Evolutionary conservation across 2,329 filamentous ascomycete genomes (phyloP).

Genomic region (Hirsutella rhossiliensis): DNA sequence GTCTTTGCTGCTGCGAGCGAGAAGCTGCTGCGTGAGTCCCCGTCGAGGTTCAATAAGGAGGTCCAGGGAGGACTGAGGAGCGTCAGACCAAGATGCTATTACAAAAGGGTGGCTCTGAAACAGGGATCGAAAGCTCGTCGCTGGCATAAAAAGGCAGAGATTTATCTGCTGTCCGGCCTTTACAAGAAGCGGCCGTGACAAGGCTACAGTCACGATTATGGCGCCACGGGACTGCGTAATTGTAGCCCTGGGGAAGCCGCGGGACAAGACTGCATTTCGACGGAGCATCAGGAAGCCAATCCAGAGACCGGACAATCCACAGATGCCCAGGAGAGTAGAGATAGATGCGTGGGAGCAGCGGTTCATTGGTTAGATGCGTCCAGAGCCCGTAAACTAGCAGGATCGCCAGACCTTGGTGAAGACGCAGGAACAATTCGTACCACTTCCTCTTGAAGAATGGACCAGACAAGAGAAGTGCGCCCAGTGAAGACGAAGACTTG

Average conservation of each 20-base stretch:
- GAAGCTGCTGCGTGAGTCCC: background rate
- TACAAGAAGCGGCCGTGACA: background rate
- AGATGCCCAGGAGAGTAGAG: constrained; percentile 1
- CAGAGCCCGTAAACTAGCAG: constrained; percentile 3
- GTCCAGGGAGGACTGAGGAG: background rate
- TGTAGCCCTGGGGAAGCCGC: background rate
- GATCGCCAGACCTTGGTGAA: constrained; percentile 3
- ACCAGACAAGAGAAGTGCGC: background rate
- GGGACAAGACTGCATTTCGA: background rate
- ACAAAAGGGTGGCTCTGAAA: background rate
- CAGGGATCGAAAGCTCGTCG: background rate
- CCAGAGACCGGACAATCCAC: background rate
- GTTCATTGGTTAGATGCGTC: background rate
- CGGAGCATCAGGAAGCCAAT: background rate
- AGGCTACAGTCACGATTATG: background rate
- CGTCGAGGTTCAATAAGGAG: background rate
- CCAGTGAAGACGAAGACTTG: background rate
- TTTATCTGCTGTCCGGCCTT: constrained; percentile 1
- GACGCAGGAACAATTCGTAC: constrained; percentile 2
- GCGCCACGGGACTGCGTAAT: background rate
- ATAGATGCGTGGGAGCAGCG: background rate
- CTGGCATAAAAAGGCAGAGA: background rate
- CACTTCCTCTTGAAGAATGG: background rate
- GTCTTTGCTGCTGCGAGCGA: background rate
- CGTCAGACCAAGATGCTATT: background rate